A percentile compares a stretch with the other conserved stretches of the same genome.
These are phyloP conservation scores for Carallia brachiata DNA, from an alignment of 345 rosid species.

Conservation along the genomic window DNA sequence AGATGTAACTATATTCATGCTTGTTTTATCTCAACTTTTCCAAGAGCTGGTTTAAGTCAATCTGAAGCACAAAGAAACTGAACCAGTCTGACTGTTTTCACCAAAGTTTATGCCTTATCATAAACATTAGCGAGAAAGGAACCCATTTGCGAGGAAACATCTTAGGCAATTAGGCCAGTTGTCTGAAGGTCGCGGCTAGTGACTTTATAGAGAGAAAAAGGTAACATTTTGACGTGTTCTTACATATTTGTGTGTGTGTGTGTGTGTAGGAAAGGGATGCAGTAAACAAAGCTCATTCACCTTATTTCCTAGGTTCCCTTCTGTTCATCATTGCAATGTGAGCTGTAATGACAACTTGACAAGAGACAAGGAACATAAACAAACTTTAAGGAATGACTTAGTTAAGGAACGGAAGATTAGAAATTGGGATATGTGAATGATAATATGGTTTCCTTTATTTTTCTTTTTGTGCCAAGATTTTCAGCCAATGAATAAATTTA, in stretches of 20 bases:
- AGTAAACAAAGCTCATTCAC: slow-evolving; percentile 13
- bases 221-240: too few relatives aligned
- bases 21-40: background rate
- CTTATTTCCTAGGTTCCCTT: slow-evolving; percentile 24
- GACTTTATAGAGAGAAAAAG: too few relatives aligned
- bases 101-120: too few relatives aligned
- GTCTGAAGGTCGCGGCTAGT: too few relatives aligned
- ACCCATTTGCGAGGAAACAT: background rate
- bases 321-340: slow-evolving; percentile 20
- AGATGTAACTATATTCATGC: too few relatives aligned
- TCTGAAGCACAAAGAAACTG: too few relatives aligned
- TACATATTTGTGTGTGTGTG: background rate
- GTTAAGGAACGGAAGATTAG: background rate
- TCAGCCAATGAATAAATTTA: too few relatives aligned
- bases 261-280: background rate
- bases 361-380: too few relatives aligned
- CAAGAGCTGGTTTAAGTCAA: background rate
- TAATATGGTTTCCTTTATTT: background rate
- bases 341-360: slow-evolving; percentile 15
- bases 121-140: background rate
- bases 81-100: too few relatives aligned
- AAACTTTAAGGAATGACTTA: background rate
- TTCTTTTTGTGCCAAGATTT: too few relatives aligned
- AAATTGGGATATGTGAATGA: background rate
- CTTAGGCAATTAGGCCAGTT: background rate